Base-by-base conservation (phyloP, 2,329 filamentous ascomycete genomes). In the Aspergillus jensenii region DNA sequence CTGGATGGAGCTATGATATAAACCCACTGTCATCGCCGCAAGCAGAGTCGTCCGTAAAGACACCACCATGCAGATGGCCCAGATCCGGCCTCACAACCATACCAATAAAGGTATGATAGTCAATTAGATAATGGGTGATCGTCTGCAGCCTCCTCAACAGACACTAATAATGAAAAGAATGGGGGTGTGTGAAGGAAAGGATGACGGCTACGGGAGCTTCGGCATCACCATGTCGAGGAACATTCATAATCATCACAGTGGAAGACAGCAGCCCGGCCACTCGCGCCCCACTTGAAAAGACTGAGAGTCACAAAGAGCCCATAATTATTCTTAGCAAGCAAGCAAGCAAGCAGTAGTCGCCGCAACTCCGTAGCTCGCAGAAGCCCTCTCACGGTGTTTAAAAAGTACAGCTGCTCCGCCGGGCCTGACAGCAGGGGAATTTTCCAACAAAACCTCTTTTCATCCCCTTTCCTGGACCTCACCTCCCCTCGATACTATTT, bases 331-430 rank as follows among this genome's bases (percentile, higher is more conserved):
- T 49, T 50, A 55, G 46, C 53, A 55, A 58, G 56, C 56, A 58
- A 54, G 50, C 43, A 55, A 55, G 39, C 25, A 41, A 59, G 51
- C 46, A 59, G 43, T 43, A 59, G 43, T 43, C 31, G 52, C 52
- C 44, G 57, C 40, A 53, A 48, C 47, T 41, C 44, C 53, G 54
- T 44, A 56, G 53, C 49, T 50, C 39, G 27, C 37, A 57, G 52
- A 47, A 59, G 54, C 44, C 56, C 51, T 63, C 56, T 63, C 56
- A 55, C 63, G 59, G 58, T 59, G 61, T 71, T 68, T 68, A 71
- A 72, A 71, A 72, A 71, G 71, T 65, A 69, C 66, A 66, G 63
- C 44, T 70, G 65, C 65, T 70, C 69, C 70, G 67, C 68, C 67
- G 67, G 69, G 64, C 65, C 55, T 59, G 44, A 55, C 48, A 65